A percentile compares a stretch with the other conserved stretches of the same genome.
Conservation (phyloP, 1,284 basidiomycete species). For the Rhodotorula sp. region DNA sequence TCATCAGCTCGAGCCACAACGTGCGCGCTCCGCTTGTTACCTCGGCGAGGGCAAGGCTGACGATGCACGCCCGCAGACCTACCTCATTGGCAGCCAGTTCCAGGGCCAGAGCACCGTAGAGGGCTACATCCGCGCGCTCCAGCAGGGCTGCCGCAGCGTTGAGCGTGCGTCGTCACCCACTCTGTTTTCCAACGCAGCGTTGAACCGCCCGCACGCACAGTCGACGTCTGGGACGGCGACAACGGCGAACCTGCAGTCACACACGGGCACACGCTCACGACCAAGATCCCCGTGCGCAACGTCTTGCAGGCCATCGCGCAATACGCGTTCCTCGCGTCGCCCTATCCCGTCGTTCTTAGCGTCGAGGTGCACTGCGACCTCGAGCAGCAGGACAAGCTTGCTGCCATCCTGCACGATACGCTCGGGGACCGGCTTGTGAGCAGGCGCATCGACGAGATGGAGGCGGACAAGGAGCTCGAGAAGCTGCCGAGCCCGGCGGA, state of each 20-base stretch:
- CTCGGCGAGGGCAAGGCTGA: background rate
- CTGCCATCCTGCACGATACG: constrained; percentile 71
- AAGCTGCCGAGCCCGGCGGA: constrained; percentile 83
- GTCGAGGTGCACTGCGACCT: constrained; percentile 88
- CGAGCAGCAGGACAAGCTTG: constrained; percentile 80
- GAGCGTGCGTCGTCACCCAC: constrained; percentile 62
- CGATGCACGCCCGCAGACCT: constrained; percentile 59
- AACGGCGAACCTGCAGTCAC: constrained; percentile 73
- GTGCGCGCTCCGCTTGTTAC: constrained; percentile 27
- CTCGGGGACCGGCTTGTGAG: constrained; percentile 74
- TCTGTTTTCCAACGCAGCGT: constrained; percentile 7
- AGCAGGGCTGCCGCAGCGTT: constrained; percentile 88
- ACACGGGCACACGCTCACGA: constrained; percentile 90
- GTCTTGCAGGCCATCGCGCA: constrained; percentile 84
- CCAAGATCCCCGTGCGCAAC: constrained; percentile 78
- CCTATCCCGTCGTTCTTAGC: constrained; percentile 92
- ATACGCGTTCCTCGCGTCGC: constrained; percentile 90
- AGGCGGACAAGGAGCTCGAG: constrained; percentile 56
- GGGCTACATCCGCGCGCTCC: constrained; percentile 89
- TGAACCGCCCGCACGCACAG: constrained; percentile 54
- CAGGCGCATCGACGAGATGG: constrained; percentile 51
- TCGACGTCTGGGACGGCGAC: constrained; percentile 93
- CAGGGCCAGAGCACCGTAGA: constrained; percentile 92
- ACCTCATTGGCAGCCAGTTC: constrained; percentile 91
- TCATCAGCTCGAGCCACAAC: constrained; percentile 92